Evolutionary conservation across 495 filamentous ascomycete genomes (phyloP), one percentile per base, ranked within the genome.

Genomic region (Parachaetomium inaequale): DNA sequence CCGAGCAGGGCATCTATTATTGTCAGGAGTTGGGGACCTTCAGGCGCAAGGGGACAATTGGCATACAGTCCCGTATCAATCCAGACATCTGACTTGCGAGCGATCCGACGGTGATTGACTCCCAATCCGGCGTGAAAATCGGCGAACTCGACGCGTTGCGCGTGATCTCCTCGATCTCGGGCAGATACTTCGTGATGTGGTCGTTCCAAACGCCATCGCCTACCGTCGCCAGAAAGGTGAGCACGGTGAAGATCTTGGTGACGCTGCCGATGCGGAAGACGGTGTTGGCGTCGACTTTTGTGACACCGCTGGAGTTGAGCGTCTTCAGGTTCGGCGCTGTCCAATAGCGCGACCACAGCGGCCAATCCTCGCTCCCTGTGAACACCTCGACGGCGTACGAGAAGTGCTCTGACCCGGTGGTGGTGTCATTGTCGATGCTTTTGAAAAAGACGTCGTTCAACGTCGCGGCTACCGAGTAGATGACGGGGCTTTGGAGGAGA

Each of bases 51-150:
- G 46, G 12, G 0, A 14, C 23, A 12, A 15, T 50, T 29, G 25
- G 23, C 72, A 65, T 64, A 76, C 74, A 77, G 26, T 76, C 74
- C 56, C 80, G 72, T 25, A 76, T 76, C 40, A 84, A 69, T 0
- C 81, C 83, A 15, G 82, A 74, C 29, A 80, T 72, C 61, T 86
- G 83, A 46, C 75, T 79, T 0, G 81, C 82, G 43, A 87, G 63
- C 4, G 81, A 76, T 0, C 82, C 79, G 14, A 86, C 72, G 0
- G 82, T 86, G 34, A 85, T 74, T 2, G 83, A 75, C 1, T 81
- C 72, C 84, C 84, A 87, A 21, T 77, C 73, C 7, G 81, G 66
- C 5, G 67, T 66, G 28, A 73, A 72, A 17, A 78, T 75, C 0
- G 70, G 62, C 14, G 36, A 40, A 45, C 71, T 71, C 3, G 72